Evolutionary conservation across 2,329 filamentous ascomycete genomes (phyloP).

Genomic region (Fusarium newnesense): DNA sequence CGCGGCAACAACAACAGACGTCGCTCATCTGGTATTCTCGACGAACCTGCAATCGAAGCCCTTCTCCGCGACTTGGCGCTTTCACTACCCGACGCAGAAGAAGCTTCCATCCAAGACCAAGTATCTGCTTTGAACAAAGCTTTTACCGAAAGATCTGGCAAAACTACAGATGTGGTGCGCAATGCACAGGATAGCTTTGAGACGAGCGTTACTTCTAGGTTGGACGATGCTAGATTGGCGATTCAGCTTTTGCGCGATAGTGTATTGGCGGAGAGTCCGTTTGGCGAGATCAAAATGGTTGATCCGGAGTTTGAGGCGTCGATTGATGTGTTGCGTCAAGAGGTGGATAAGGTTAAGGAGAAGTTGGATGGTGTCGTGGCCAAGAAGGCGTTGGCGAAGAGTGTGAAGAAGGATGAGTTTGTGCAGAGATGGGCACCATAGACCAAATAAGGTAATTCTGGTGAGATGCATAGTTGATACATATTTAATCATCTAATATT

Average conservation of each 20-base stretch:
- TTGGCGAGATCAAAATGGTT: constrained; percentile 58
- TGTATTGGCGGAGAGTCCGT: constrained; percentile 63
- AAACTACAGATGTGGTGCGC: constrained; percentile 56
- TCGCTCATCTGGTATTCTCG: constrained; percentile 51
- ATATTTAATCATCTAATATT: background rate
- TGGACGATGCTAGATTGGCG: constrained; percentile 60
- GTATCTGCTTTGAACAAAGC: constrained; percentile 49
- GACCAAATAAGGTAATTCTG: accelerated
- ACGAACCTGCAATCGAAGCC: constrained; percentile 56
- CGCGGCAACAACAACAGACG: constrained; percentile 35
- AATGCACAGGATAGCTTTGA: constrained; percentile 65
- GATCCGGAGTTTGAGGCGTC: constrained; percentile 64
- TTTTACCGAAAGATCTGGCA: constrained; percentile 53
- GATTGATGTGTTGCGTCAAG: constrained; percentile 58
- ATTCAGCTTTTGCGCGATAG: constrained; percentile 62
- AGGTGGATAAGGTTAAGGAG: constrained; percentile 54
- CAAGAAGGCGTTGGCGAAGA: constrained; percentile 51
- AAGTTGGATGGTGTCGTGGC: constrained; percentile 54
- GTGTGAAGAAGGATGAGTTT: constrained; percentile 61
- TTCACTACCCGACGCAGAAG: constrained; percentile 49
- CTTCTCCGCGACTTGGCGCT: constrained; percentile 62
- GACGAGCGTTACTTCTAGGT: constrained; percentile 50
- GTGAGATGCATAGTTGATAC: background rate
- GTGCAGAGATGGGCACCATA: constrained; percentile 47
- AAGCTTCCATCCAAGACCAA: constrained; percentile 38